Conservation (phyloP, 345 rosid species). For the Aquilaria yunnanensis region DNA sequence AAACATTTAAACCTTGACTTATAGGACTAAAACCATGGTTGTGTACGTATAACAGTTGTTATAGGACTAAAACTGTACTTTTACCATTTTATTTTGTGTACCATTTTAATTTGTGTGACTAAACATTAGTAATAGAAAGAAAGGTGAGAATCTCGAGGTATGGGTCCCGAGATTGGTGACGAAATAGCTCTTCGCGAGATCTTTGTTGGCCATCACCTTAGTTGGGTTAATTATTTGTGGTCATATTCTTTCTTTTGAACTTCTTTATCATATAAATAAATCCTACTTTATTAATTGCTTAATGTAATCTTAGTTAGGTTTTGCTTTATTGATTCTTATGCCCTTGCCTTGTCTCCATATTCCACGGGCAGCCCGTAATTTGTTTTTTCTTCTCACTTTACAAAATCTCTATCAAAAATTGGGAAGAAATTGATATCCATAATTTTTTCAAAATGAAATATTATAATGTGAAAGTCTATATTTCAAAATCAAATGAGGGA, state of each 20-base stretch:
- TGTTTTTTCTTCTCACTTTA: too few species aligned
- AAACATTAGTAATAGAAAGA: conserved; percentile 13
- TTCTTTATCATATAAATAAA: neutral
- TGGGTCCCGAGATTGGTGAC: conserved; percentile 28
- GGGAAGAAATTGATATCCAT: too few species aligned
- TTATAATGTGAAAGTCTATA: too few species aligned
- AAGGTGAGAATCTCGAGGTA: conserved; percentile 43
- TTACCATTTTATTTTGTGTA: too few species aligned
- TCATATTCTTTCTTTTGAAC: neutral
- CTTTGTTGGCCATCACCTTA: conserved; percentile 6
- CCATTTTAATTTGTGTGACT: neutral
- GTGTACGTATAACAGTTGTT: too few species aligned
- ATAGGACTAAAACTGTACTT: too few species aligned
- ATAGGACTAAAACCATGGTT: too few species aligned
- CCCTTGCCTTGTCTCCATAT: conserved; percentile 30
- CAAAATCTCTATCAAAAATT: too few species aligned
- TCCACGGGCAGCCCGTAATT: conserved; percentile 30
- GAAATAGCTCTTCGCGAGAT: conserved; percentile 26
- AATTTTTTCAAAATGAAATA: too few species aligned
- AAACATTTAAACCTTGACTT: too few species aligned
- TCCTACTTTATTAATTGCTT: neutral
- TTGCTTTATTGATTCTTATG: conserved; percentile 35
- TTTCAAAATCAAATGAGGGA: too few species aligned
- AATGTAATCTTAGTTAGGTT: conserved; percentile 11
- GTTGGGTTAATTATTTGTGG: conserved; percentile 23